phyloP scores from a whole-genome alignment of 116 monocot genomes.

The Dioscorea cayenensis region DNA sequence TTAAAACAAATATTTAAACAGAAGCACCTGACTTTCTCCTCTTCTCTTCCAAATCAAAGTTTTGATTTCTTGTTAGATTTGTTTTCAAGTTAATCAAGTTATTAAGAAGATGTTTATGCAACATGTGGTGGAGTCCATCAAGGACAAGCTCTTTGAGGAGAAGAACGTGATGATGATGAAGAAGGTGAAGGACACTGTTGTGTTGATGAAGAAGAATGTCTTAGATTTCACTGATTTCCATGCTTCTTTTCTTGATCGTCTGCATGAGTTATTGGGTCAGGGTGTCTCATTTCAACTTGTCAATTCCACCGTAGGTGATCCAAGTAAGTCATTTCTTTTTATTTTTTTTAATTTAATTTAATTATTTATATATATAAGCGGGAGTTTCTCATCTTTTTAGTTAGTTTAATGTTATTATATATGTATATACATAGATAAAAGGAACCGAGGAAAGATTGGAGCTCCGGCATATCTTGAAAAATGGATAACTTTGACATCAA shows the following conservation, averaged over 20 bases:
- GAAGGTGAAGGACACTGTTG: slow-evolving; percentile 37
- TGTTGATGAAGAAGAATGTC: slow-evolving; percentile 48
- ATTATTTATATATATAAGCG: too few relatives aligned
- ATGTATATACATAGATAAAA: background rate
- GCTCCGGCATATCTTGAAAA: background rate
- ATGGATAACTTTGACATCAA: background rate
- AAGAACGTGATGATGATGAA: slow-evolving; percentile 11
- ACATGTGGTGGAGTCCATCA: too few relatives aligned
- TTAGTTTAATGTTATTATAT: too few relatives aligned
- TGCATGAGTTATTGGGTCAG: slow-evolving; percentile 36
- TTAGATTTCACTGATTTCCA: slow-evolving; percentile 49
- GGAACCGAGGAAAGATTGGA: slow-evolving; percentile 1
- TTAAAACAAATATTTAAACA: too few relatives aligned
- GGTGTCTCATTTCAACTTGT: slow-evolving; percentile 47
- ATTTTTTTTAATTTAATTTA: background rate
- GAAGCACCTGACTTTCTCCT: too few relatives aligned
- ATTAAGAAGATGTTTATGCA: too few relatives aligned
- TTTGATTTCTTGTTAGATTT: too few relatives aligned
- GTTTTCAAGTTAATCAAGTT: too few relatives aligned
- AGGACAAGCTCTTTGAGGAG: too few relatives aligned
- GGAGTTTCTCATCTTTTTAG: too few relatives aligned
- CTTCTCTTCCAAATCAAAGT: too few relatives aligned
- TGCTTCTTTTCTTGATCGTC: slow-evolving; percentile 23
- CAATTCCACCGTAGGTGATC: slow-evolving; percentile 46
- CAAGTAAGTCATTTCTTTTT: slow-evolving; percentile 13